These are phyloP conservation scores for Chalciporus chontae DNA, from an alignment of 768 basidiomycete species.

Conservation along the genomic window DNA sequence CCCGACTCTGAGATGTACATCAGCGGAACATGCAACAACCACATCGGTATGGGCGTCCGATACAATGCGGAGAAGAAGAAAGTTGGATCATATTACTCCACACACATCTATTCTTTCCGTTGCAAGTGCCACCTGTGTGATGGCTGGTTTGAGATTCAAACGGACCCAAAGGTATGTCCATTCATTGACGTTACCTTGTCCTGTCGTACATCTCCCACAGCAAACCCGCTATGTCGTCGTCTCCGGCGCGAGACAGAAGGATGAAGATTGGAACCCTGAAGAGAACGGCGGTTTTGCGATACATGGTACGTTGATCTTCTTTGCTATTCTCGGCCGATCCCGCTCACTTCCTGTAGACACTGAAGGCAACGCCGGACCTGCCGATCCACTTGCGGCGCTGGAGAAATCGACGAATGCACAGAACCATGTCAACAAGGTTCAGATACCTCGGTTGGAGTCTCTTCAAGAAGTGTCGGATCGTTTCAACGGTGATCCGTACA, in stretches of 20 bases:
- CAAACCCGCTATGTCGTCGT: constrained; percentile 93
- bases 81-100: constrained; percentile 91
- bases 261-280: constrained; percentile 95
- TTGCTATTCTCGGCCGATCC: not conserved
- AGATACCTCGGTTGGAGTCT: constrained; percentile 76
- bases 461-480: constrained; percentile 75
- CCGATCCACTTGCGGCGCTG: constrained; percentile 82
- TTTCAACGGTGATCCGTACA: constrained; percentile 83
- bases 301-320: constrained; percentile 52
- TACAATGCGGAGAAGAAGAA: constrained; percentile 99
- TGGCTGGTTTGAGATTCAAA: constrained; percentile 97
- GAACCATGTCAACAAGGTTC: constrained; percentile 65
- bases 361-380: constrained; percentile 55
- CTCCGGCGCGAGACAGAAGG: constrained; percentile 91
- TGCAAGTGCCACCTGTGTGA: constrained; percentile 98
- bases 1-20: not conserved
- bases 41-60: constrained; percentile 99
- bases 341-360: constrained; percentile 48
- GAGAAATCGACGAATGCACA: constrained; percentile 87
- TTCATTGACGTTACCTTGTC: not conserved
- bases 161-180: constrained; percentile 82
- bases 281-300: constrained; percentile 92
- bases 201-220: constrained; percentile 37
- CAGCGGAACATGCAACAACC: constrained; percentile 91
- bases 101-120: constrained; percentile 90